These are phyloP conservation scores for Tetrapisispora pingtungensis DNA, from an alignment of 805 yeast genomes.

Conservation along the genomic window DNA sequence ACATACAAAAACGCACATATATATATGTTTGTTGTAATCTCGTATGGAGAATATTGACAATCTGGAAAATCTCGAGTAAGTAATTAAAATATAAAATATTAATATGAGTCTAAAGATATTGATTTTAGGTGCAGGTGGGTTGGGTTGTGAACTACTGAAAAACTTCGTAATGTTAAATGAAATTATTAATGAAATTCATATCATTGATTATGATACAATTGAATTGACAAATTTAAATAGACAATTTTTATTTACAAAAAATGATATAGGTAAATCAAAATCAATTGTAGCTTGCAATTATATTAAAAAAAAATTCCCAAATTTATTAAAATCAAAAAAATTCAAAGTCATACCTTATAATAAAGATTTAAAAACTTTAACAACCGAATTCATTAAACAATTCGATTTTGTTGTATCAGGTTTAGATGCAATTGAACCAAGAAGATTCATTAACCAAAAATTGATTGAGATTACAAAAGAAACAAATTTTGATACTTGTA, in stretches of 20 bases:
- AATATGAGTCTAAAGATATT: slow-evolving; percentile 35
- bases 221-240: slow-evolving; percentile 85
- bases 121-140: slow-evolving; percentile 89
- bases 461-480: slow-evolving; percentile 54
- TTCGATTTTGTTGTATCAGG: slow-evolving; percentile 79
- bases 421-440: slow-evolving; percentile 77
- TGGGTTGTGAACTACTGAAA: slow-evolving; percentile 84
- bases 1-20: too few species aligned
- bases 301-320: slow-evolving; percentile 33
- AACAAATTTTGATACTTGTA: slow-evolving; percentile 38
- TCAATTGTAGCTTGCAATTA: slow-evolving; percentile 66
- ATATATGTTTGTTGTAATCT: too few species aligned
- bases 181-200: slow-evolving; percentile 53
- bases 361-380: slow-evolving; percentile 56
- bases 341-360: slow-evolving; percentile 44
- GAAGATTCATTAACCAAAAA: slow-evolving; percentile 77
- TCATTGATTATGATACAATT: slow-evolving; percentile 87
- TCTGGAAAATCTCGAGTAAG: too few species aligned
- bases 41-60: too few species aligned
- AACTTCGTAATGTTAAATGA: slow-evolving; percentile 58
- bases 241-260: slow-evolving; percentile 73
- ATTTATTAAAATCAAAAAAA: slow-evolving; percentile 14
- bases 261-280: slow-evolving; percentile 78
- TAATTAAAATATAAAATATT: too few species aligned
- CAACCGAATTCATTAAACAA: slow-evolving; percentile 49